These are phyloP conservation scores for Solanum hybrid DNA, from an alignment of 305 asterid genomes.

Conservation along the genomic window DNA sequence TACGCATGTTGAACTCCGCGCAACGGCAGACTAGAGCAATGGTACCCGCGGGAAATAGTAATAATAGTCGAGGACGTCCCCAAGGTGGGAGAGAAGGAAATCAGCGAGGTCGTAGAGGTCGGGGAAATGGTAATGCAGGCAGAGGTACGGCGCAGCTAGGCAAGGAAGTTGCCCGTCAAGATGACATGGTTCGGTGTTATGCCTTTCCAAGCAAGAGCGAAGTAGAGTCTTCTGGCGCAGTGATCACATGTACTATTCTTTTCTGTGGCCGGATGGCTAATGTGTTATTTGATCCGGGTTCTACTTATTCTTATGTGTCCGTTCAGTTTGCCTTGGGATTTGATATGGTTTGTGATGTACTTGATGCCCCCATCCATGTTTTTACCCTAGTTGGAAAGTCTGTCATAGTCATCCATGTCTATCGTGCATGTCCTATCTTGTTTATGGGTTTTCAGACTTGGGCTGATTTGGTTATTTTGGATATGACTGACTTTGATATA, in stretches of 20 bases:
- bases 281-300: neutral
- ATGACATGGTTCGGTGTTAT: neutral
- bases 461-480: neutral
- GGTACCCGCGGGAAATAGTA: neutral
- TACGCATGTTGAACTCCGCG: accelerated
- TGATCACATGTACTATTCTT: neutral
- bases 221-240: neutral
- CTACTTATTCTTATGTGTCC: neutral
- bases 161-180: neutral
- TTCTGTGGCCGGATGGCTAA: neutral
- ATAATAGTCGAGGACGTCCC: too few species aligned
- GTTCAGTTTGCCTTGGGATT: neutral
- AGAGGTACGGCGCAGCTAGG: neutral
- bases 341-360: neutral
- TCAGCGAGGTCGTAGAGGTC: neutral
- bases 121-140: neutral
- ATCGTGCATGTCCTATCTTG: neutral
- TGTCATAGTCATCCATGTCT: neutral
- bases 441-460: neutral
- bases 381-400: neutral
- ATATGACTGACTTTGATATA: neutral
- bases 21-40: neutral
- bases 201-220: neutral
- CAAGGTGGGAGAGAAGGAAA: neutral
- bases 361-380: neutral